phyloP scores from a whole-genome alignment of 2,329 filamentous ascomycete species.

The Penicillium oxalicum region DNA sequence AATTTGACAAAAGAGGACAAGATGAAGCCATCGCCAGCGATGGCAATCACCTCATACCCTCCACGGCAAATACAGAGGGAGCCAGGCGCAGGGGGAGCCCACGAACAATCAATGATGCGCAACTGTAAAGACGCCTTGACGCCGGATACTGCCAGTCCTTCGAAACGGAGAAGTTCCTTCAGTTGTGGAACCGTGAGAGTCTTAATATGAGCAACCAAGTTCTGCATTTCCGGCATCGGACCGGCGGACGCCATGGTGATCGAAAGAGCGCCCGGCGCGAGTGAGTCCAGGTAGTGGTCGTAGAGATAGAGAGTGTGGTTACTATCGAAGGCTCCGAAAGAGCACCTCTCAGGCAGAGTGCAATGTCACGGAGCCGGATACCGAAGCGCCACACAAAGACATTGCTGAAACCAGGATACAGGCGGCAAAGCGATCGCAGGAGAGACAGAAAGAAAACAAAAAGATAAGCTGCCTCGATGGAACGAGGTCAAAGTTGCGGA shows the following conservation, averaged over 20 bases:
- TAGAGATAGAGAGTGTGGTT: constrained; percentile 3
- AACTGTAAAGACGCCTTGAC: constrained; percentile 77
- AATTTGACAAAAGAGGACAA: neutral
- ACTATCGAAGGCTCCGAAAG: constrained; percentile 3
- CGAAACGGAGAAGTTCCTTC: constrained; percentile 67
- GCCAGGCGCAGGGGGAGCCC: constrained; percentile 3
- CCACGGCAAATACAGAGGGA: neutral
- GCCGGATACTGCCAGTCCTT: constrained; percentile 70
- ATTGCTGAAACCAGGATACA: constrained; percentile 20
- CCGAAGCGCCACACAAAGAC: constrained; percentile 20
- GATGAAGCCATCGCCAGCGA: neutral
- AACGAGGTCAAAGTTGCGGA: neutral
- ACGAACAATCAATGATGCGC: constrained; percentile 73
- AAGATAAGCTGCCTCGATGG: neutral
- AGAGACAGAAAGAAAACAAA: neutral
- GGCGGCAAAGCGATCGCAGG: neutral
- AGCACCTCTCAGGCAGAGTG: constrained; percentile 17
- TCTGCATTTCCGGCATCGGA: constrained; percentile 37
- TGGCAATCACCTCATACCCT: neutral
- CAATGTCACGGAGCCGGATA: constrained; percentile 18
- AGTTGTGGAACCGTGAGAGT: constrained; percentile 60
- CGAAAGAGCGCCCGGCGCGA: neutral
- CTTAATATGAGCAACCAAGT: constrained; percentile 45
- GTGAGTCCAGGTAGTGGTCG: neutral
- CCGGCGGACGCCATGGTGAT: constrained; percentile 33